A percentile compares a stretch with the other conserved stretches of the same genome.
phyloP scores from a whole-genome alignment of 2,329 filamentous ascomycete species.

The Dactylellina leptospora region DNA sequence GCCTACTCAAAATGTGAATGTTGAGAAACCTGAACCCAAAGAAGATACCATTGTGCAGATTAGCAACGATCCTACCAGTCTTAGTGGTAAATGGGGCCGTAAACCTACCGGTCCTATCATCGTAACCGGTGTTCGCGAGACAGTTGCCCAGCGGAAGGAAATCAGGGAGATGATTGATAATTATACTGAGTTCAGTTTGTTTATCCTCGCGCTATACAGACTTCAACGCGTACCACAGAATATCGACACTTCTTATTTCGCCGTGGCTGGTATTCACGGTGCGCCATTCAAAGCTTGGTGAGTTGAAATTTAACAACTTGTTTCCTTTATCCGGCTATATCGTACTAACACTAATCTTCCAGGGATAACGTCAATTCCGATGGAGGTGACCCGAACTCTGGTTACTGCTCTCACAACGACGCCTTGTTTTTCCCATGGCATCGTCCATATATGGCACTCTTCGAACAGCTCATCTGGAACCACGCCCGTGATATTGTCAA shows the following conservation, averaged over 20 bases:
- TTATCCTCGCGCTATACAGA: slow-evolving; percentile 76
- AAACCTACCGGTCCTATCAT: no score
- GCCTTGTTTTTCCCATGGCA: slow-evolving; percentile 78
- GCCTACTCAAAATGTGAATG: no score
- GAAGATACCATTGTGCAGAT: no score
- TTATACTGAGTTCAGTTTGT: slow-evolving; percentile 67
- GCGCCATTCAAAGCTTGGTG: slow-evolving; percentile 22
- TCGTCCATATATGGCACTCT: slow-evolving; percentile 75
- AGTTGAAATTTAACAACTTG: no score
- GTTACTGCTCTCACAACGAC: slow-evolving; percentile 25
- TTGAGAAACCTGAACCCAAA: no score
- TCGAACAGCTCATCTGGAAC: slow-evolving; percentile 60
- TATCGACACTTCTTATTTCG: slow-evolving; percentile 76
- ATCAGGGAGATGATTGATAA: slow-evolving; percentile 24
- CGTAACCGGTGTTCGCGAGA: no score
- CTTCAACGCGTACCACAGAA: slow-evolving; percentile 74
- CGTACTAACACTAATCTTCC: no score
- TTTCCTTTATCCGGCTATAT: no score
- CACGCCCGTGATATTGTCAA: slow-evolving; percentile 61
- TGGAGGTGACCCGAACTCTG: slow-evolving; percentile 19
- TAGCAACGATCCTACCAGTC: no score
- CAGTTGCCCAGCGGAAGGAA: slow-evolving; percentile 22
- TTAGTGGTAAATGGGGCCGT: no score
- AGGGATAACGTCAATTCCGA: no score
- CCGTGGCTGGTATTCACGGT: slow-evolving; percentile 84